Evolutionary conservation across 2,329 filamentous ascomycete genomes (phyloP).

Genomic region (Aureobasidium melanogenum): DNA sequence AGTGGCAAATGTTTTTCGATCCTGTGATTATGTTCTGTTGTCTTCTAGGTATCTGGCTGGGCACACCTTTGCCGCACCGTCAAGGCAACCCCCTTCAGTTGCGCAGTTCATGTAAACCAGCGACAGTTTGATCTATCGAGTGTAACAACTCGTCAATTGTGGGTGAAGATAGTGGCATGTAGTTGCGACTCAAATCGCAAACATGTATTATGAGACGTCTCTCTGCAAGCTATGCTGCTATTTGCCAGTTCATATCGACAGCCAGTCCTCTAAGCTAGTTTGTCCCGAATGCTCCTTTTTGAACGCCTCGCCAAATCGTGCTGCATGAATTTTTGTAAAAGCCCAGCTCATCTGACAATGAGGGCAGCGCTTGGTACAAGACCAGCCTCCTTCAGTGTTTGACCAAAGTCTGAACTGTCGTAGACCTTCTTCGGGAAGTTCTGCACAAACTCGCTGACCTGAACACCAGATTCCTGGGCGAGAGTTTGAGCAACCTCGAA

Average conservation of each 20-base stretch:
- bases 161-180: not conserved
- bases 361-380: slow-evolving; percentile 85
- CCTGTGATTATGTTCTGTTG: too few relatives aligned
- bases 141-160: not conserved
- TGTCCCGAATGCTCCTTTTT: not conserved
- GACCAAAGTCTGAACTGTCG: slow-evolving; percentile 62
- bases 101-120: too few relatives aligned
- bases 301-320: slow-evolving; percentile 1
- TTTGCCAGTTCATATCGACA: not conserved
- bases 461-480: slow-evolving; percentile 57
- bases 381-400: slow-evolving; percentile 87
- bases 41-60: too few relatives aligned
- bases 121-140: too few relatives aligned
- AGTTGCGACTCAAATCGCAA: too few relatives aligned
- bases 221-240: not conserved
- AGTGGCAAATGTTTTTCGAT: too few relatives aligned
- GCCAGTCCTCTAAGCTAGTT: not conserved
- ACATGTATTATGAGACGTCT: not conserved
- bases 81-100: too few relatives aligned
- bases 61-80: too few relatives aligned
- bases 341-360: slow-evolving; percentile 50
- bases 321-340: not conserved
- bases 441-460: slow-evolving; percentile 69
- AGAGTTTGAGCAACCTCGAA: slow-evolving; percentile 83
- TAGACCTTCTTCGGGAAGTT: slow-evolving; percentile 85